phyloP scores from a whole-genome alignment of 768 basidiomycete genomes.

The Suillus americanus region DNA sequence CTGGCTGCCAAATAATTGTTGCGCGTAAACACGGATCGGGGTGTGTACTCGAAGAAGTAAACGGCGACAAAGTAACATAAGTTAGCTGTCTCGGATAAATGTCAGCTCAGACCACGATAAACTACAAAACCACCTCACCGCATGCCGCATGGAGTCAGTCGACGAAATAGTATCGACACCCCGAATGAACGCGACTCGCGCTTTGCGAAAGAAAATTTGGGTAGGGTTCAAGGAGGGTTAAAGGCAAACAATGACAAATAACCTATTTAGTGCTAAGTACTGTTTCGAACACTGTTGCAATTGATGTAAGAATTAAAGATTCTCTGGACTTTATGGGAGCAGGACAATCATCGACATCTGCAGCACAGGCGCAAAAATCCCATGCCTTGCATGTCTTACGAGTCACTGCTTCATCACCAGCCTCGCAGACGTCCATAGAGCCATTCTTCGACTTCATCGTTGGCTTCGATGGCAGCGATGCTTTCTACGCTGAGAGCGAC shows the following conservation, averaged over 20 bases:
- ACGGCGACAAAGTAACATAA: conserved; percentile 76
- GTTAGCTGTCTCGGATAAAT: conserved; percentile 48
- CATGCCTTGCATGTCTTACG: conserved; percentile 85
- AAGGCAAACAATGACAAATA: conserved; percentile 28
- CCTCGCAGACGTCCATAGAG: conserved; percentile 79
- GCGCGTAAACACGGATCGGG: conserved; percentile 26
- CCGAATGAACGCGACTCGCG: conserved; percentile 27
- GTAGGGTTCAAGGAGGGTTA: conserved; percentile 1
- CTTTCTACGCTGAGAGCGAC: conserved; percentile 42
- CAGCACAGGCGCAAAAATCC: conserved; percentile 30
- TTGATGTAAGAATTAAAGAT: conserved; percentile 42
- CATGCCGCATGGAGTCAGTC: conserved; percentile 50
- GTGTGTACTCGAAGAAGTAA: conserved; percentile 49
- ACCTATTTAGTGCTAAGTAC: not conserved
- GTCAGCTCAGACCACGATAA: conserved; percentile 3
- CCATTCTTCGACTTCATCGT: conserved; percentile 98
- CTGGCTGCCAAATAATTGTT: conserved; percentile 22
- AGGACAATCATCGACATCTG: conserved; percentile 55
- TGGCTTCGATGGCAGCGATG: conserved; percentile 75
- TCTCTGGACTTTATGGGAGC: conserved; percentile 61
- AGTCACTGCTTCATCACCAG: conserved; percentile 87
- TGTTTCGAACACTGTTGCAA: not conserved
- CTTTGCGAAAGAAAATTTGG: conserved; percentile 28
- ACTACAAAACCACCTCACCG: conserved; percentile 40
- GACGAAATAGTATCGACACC: conserved; percentile 29